These are phyloP conservation scores for Pseudocercospora ulei DNA, from an alignment of 2,329 filamentous ascomycete species.

Conservation along the genomic window DNA sequence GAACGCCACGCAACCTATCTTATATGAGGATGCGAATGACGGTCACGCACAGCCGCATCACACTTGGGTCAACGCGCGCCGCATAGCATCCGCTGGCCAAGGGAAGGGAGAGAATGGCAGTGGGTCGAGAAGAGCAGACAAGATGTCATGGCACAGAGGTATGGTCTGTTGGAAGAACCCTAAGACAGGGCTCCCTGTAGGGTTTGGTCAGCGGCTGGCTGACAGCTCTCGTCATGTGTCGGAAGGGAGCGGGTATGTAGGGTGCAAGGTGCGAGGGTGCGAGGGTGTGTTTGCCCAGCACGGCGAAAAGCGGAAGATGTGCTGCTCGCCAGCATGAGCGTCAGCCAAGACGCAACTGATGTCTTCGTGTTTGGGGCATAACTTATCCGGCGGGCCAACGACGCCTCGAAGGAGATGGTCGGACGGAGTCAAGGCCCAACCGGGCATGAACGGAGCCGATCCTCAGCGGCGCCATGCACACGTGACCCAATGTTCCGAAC, in stretches of 20 bases:
- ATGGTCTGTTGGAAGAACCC: constrained; percentile 2
- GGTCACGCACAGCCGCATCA: not conserved
- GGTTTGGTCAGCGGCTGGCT: constrained; percentile 1
- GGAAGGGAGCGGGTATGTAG: constrained; percentile 1
- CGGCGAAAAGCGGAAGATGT: too few species aligned
- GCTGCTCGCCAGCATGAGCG: too few species aligned
- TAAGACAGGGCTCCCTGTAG: constrained; percentile 8
- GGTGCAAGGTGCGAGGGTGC: too few species aligned
- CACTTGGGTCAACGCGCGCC: not conserved
- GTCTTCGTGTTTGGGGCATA: too few species aligned
- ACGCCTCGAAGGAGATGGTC: too few species aligned
- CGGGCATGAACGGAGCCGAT: too few species aligned
- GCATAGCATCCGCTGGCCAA: not conserved
- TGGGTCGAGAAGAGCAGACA: constrained; percentile 2
- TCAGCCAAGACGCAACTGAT: not conserved
- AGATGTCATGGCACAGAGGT: constrained; percentile 1
- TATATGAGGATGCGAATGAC: constrained; percentile 5
- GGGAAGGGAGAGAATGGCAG: constrained; percentile 8
- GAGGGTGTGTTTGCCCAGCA: too few species aligned
- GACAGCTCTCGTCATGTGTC: constrained; percentile 12
- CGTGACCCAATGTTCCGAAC: too few species aligned
- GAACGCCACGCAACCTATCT: not conserved
- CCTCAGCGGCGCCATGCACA: too few species aligned
- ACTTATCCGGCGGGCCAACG: too few species aligned
- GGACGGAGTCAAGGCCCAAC: too few species aligned